phyloP scores from a whole-genome alignment of 1,284 basidiomycete species.

The Termitomyces sp. region DNA sequence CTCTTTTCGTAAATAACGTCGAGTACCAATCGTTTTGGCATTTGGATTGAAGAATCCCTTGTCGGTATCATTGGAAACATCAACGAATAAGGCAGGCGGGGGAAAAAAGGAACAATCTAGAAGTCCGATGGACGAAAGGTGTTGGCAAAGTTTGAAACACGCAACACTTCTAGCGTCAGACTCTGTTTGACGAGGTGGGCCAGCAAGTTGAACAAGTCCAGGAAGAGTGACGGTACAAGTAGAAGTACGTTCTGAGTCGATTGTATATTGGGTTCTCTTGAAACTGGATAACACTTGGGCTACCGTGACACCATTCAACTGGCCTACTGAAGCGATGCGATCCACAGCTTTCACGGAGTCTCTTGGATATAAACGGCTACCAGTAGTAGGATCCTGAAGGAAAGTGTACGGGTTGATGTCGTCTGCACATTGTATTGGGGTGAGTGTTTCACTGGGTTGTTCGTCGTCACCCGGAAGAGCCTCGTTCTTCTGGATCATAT shows the following conservation, averaged over 20 bases:
- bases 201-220: slow-evolving; percentile 36
- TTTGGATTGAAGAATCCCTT: slow-evolving; percentile 14
- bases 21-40: slow-evolving; percentile 35
- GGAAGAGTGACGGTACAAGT: slow-evolving; percentile 48
- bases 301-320: slow-evolving; percentile 14
- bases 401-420: slow-evolving; percentile 25
- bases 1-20: slow-evolving; percentile 48
- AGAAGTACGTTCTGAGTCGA: slow-evolving; percentile 23
- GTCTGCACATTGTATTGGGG: slow-evolving; percentile 25
- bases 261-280: slow-evolving; percentile 23
- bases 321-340: slow-evolving; percentile 32
- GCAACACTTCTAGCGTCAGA: slow-evolving; percentile 53
- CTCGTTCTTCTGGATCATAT: slow-evolving; percentile 51
- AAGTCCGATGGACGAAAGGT: slow-evolving; percentile 43
- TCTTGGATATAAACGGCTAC: slow-evolving; percentile 47
- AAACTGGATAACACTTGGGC: slow-evolving; percentile 40
- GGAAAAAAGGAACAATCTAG: slow-evolving; percentile 51
- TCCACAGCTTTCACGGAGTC: slow-evolving; percentile 24
- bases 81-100: slow-evolving; percentile 8
- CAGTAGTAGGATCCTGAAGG: slow-evolving; percentile 53
- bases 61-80: slow-evolving; percentile 6
- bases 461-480: slow-evolving; percentile 23
- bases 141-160: slow-evolving; percentile 49
- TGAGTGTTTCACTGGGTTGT: slow-evolving; percentile 38
- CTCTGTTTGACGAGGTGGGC: slow-evolving; percentile 40